phyloP scores from a whole-genome alignment of 768 basidiomycete genomes.

The Trametes cinnabarina region DNA sequence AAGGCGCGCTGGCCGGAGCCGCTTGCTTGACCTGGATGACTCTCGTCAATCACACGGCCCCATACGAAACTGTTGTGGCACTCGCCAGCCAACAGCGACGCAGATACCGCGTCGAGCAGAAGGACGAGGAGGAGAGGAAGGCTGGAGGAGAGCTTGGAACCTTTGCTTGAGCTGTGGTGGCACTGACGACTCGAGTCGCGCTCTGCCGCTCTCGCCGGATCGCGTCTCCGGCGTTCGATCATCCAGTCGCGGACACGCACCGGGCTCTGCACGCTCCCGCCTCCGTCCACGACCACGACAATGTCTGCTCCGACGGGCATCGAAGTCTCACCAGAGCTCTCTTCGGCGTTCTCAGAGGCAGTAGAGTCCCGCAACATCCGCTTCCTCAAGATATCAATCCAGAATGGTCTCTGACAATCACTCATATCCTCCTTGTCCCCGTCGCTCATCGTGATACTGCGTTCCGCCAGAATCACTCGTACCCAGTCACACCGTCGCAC shows the following conservation, averaged over 20 bases:
- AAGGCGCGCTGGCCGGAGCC: conserved; percentile 12
- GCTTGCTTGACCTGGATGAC: conserved; percentile 7
- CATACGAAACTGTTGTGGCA: neutral
- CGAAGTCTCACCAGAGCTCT: conserved; percentile 55
- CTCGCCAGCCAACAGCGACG: no score
- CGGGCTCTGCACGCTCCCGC: neutral
- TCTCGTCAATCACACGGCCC: neutral
- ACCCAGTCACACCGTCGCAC: conserved; percentile 49
- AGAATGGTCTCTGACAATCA: conserved; percentile 62
- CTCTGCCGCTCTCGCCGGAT: neutral
- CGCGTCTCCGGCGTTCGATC: neutral
- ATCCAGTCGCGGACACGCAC: neutral
- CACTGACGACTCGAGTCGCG: neutral
- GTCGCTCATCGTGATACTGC: conserved; percentile 24
- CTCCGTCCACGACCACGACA: conserved; percentile 6
- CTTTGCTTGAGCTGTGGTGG: neutral
- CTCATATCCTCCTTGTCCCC: conserved; percentile 12
- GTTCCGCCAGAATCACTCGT: conserved; percentile 62
- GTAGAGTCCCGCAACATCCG: conserved; percentile 50
- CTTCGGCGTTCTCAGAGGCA: conserved; percentile 55
- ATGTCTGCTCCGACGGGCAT: conserved; percentile 83
- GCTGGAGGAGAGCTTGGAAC: no score
- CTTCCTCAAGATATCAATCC: conserved; percentile 77
- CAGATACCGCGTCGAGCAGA: no score
- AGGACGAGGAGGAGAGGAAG: no score